Evolutionary conservation across 1,284 basidiomycete species (phyloP), one percentile per base, ranked within the genome.

Genomic region (Cutaneotrichosporon mucoides): DNA sequence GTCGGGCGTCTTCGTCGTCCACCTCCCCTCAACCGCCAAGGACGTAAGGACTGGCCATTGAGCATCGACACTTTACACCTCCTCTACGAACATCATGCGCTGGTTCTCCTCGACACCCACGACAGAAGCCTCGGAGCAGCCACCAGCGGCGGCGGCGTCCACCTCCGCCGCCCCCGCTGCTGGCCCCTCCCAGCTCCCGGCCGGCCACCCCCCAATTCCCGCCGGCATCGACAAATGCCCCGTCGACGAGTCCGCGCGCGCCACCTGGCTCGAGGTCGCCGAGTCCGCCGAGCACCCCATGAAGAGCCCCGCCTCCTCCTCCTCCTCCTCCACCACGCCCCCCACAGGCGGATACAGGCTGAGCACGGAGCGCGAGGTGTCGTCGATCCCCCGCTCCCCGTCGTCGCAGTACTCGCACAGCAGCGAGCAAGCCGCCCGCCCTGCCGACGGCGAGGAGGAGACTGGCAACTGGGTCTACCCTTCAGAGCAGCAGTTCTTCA

Each of bases 401-500:
- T 12, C 60, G 58, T 43, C 53, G 53, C 12, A 33, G 55, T 66
- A 68, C 57, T 48, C 51, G 12, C 55, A 56, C 57, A 66, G 67
- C 55, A 49, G 47, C 10, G 59, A 60, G 47, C 54, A 53, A 12
- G 37, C 63, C 4, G 53, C 55, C 33, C 54, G 8, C 54, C 57
- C 68, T 11, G 77, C 81, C 45, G 84, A 85, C 55, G 82, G 55
- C 37, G 53, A 66, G n/a, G 66, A 66, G 53, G 57, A 56, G 15
- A 61, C 82, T 46, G 73, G 73, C 11, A 88, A 92, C 61, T 99
- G 95, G 95, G 90, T 97, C 38, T 99, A 99, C 78, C 95, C 95
- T 13, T 98, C 95, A 9, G 90, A 97, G 70, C 85, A 88, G 13
- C 95, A 98, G 79, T 99, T 99, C 82, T 99, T 90, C 79, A 83